A percentile compares a stretch with the other conserved stretches of the same genome.
These are phyloP conservation scores for Boletus sp. DNA, from an alignment of 768 basidiomycete species.

Conservation along the genomic window DNA sequence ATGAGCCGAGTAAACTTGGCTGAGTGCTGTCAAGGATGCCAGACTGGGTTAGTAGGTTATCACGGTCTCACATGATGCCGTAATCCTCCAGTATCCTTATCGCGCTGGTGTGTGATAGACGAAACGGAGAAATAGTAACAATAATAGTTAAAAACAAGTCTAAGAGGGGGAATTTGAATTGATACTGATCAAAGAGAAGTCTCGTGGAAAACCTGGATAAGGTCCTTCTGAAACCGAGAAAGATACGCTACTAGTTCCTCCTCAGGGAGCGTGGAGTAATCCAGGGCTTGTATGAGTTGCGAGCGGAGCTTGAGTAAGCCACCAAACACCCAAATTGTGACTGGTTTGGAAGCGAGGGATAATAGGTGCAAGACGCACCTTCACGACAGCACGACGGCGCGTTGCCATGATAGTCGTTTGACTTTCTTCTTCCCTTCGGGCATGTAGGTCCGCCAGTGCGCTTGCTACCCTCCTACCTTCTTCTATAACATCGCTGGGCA, in stretches of 20 bases:
- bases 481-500: slow-evolving; percentile 67
- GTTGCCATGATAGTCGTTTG: slow-evolving; percentile 53
- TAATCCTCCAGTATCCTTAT: slow-evolving; percentile 7
- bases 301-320: slow-evolving; percentile 56
- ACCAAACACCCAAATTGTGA: not conserved
- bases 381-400: slow-evolving; percentile 65
- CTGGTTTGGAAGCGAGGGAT: not conserved
- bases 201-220: slow-evolving; percentile 47
- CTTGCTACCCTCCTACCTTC: slow-evolving; percentile 63
- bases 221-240: slow-evolving; percentile 64
- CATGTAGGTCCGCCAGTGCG: slow-evolving; percentile 55
- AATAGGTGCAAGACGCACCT: slow-evolving; percentile 43
- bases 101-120: slow-evolving; percentile 14
- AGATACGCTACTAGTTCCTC: slow-evolving; percentile 66
- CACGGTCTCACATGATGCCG: slow-evolving; percentile 4
- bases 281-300: slow-evolving; percentile 68
- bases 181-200: slow-evolving; percentile 15
- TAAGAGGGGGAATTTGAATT: not conserved
- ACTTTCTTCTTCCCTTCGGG: slow-evolving; percentile 57
- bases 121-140: not conserved
- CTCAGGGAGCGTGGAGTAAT: slow-evolving; percentile 72
- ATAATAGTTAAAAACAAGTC: slow-evolving; percentile 3
- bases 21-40: not conserved
- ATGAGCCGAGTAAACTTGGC: not conserved
- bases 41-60: not conserved